Evolutionary conservation across 148 eudicot genomes (phyloP), one percentile per base, ranked within the genome.

Genomic region (Polygonum maritimum): DNA sequence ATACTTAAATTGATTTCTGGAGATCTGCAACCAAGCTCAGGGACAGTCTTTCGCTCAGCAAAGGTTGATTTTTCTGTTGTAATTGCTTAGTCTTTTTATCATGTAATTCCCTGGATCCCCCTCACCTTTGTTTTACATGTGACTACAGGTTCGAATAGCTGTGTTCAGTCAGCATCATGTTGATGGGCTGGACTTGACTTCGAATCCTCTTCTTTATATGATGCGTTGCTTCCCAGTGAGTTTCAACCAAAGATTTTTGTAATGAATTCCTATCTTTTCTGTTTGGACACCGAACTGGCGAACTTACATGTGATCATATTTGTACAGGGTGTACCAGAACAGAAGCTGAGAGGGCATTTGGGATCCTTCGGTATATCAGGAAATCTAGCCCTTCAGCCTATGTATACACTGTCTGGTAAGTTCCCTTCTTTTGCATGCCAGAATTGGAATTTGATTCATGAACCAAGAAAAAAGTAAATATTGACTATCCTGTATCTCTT

Each of bases 371-470:
- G 99, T 69, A 83, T 96, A 77, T 91, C 98, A 57, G 99, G 99
- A 76, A 96, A 96, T 84, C 98, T 96, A 86, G 99, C 99, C 48
- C 98, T 96, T 62, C 99, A 96, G 86, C 99, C 99, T 35, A 96
- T 96, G 98, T 96, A 96, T 85, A 96, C 99, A 36, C 81, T 96
- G 81, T 96, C 99, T 51, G 99, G 99, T 96, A 90, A 57, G 67
- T 81, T 73, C 70, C 75, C 55, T 76, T 49, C 58, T 33, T 70
- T n/a, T 45, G 14, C 22, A 21, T 21, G 1, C 9, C 36, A 26
- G n/a, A 63, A 13, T 12, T 62, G 15, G 69, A 33, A 62, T 4
- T 62, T 4, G 69, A 62, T 62, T 33, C 39, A 31, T 63, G 41
- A 67, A 36, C 11, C 45, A 67, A 36, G 1, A 9, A 2, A 2